phyloP scores from a whole-genome alignment of 345 rosid species.

The Angophora floribunda region DNA sequence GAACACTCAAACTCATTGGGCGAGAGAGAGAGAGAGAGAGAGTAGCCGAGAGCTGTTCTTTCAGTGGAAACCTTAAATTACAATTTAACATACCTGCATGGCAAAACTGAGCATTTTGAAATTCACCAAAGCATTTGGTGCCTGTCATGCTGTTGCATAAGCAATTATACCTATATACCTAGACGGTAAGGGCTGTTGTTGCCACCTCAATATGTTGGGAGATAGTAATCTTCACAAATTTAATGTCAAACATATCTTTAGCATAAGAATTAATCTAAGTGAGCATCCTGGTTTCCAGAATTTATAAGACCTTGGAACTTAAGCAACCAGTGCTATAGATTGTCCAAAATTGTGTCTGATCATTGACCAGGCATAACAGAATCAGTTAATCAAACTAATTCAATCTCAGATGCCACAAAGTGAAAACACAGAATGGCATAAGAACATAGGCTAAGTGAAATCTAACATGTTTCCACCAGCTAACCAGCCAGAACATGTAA shows the following conservation, averaged over 20 bases:
- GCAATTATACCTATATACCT: background rate
- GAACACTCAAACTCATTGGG: background rate
- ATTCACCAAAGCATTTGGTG: background rate
- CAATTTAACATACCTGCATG: background rate
- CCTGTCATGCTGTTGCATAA: background rate
- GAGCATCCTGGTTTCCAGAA: background rate
- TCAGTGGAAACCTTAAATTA: background rate
- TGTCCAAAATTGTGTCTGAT: background rate
- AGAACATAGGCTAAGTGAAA: background rate
- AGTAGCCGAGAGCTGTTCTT: background rate
- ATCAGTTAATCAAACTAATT: background rate
- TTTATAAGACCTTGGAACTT: background rate
- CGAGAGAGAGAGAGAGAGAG: background rate
- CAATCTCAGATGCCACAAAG: background rate
- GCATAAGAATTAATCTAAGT: background rate
- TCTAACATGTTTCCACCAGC: background rate
- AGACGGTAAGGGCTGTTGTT: background rate
- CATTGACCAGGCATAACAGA: background rate
- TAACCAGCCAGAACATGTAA: background rate
- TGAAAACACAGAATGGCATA: background rate
- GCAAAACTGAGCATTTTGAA: background rate
- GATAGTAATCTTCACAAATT: background rate
- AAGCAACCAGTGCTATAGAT: background rate
- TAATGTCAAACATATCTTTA: background rate
- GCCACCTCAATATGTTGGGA: background rate